Evolutionary conservation across 208 protist genomes (phyloP), one percentile per base, ranked within the genome.

Genomic region (Phytomonas francai): DNA sequence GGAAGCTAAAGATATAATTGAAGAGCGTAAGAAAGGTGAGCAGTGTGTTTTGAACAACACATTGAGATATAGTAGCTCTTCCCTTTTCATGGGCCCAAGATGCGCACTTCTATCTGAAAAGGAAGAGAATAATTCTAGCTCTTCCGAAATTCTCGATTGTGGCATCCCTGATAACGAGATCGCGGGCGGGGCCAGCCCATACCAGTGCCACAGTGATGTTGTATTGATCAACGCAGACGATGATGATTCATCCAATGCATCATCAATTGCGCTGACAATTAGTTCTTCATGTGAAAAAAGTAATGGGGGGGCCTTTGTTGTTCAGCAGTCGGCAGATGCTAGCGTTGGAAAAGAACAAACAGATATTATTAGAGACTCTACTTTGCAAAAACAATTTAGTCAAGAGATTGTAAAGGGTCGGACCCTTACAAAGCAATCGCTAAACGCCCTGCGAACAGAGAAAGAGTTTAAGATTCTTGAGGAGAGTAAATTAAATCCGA

Each of bases 71-170:
- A 83, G 78, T 25, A 89, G 78, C 69, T 88, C 80, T 11, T 88
- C 89, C 0, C 80, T 94, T 30, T 94, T 92, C 64, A 89, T 94
- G 86, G 89, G 89, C 0, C 86, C 89, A 25, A 77, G 89, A 16
- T 34, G 32, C 2, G 79, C 74, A 19, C 45, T 54, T 54, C 45
- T 54, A 7, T 54, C 45, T 19, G 45, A 54, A 25, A 22, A 25
- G 2, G 2, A 54, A 22, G 3, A 25, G 8, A 25, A 25, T 2
- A 1, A 7, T 25, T 22, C 8, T 7, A 22, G 45, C 3, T 54
- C 45, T 25, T 54, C 25, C 5, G 19, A 54, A 54, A 0, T 19
- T 2, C 8, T 54, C 16, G 45, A 54, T 54, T 19, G 45, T 6
- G 22, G 16, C 3, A 19, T 22, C 22, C 45, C 8, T 1, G 19